Evolutionary conservation across 202 grass and related monocot genomes (phyloP), one percentile per base, ranked within the genome.

Genomic region (Carex arenaria): DNA sequence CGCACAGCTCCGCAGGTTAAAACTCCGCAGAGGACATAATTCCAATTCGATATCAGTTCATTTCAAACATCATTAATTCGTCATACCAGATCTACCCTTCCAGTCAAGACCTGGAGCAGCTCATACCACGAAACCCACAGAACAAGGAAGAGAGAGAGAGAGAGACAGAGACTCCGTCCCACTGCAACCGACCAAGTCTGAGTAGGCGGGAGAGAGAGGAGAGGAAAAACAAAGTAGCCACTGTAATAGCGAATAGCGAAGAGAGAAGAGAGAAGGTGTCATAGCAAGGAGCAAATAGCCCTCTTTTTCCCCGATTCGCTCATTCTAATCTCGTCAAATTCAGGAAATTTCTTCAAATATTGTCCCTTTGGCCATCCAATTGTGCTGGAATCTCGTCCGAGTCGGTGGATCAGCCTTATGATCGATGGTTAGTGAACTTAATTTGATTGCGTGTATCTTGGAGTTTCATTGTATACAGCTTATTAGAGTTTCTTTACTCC

Each of bases 381-480:
- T 20, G 23, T 34, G 64, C 80, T 69, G 45, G 45, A 82, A 82
- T 82, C 80, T 69, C 26, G 30, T 69, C 64, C 64, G 79, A 51
- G 51, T 64, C 40, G 43, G 36, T 65, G 79, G 80, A 79, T 78
- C 79, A 54, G 66, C 28, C 75, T 10, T 78, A 70, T 86, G 74
- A 80, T 68, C 72, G 2, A 86, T 86, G 84, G 84, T 86, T 15
- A 64, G 84, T 78, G 43, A 68, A 62, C 10, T 45, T 43, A 53
- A 68, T 67, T 82, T 81, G 36, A 45, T 81, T 81, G 19, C 60
- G 31, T 81, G 10, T 64, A 65, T 63, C 7, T 81, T 43, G 9
- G 59, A 57, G 32, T 26, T 81, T 81, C 34, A 65, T 42, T 47
- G n/a, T 17, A 42, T 80, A 80, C n/a, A 36, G 11, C 13, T 79